A percentile compares a stretch with the other conserved stretches of the same genome.
phyloP scores from a whole-genome alignment of 345 rosid species.

The Bruguiera gymnorhiza region DNA sequence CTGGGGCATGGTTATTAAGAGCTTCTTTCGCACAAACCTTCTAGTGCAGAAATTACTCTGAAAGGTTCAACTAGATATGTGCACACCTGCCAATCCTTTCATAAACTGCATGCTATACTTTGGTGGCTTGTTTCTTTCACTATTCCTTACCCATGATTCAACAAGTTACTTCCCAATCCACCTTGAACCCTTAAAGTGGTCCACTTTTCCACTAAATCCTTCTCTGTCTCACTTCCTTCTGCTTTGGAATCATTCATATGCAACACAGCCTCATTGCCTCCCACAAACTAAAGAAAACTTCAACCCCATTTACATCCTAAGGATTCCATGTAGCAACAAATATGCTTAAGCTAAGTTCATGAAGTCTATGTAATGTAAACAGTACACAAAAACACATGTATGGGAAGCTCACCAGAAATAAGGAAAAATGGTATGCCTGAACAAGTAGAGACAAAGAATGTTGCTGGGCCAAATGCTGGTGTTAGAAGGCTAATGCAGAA shows the following conservation, averaged over 20 bases:
- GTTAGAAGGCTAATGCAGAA: conserved; percentile 91
- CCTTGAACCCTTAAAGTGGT: neutral
- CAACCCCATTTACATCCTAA: too few species aligned
- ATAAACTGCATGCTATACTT: neutral
- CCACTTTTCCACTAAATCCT: neutral
- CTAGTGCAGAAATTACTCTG: neutral
- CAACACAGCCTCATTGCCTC: neutral
- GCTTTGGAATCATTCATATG: neutral
- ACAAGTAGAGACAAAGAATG: conserved; percentile 70
- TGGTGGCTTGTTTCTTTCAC: neutral
- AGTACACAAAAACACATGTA: neutral
- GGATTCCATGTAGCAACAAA: neutral
- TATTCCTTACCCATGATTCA: neutral
- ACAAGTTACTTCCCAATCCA: too few species aligned
- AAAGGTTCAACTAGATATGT: neutral
- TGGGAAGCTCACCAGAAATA: conserved; percentile 65
- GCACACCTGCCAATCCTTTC: neutral
- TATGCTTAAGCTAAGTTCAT: conserved; percentile 1
- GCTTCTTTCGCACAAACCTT: neutral
- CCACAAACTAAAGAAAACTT: neutral
- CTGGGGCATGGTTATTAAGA: too few species aligned
- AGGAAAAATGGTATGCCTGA: conserved; percentile 86
- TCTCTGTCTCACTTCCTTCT: neutral
- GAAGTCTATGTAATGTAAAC: neutral
- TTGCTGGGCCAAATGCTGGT: conserved; percentile 97